A percentile compares a stretch with the other conserved stretches of the same genome.
Conservation (phyloP, 2,329 filamentous ascomycete species). For the Alternaria solani region DNA sequence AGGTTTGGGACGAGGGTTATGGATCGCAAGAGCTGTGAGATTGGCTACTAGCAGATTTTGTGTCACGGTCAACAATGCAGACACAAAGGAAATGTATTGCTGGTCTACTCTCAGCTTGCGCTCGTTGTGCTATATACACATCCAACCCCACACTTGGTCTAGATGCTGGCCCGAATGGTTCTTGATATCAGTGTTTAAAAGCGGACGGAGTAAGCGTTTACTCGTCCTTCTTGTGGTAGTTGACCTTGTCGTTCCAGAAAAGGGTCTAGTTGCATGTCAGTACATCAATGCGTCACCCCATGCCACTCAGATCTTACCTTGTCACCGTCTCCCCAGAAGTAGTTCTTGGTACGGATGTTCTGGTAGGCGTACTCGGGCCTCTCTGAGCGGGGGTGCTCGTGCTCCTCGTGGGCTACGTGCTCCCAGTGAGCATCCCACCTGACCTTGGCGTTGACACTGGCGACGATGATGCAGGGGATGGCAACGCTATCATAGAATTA, state of each 20-base stretch:
- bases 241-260: conserved; percentile 91
- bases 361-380: conserved; percentile 93
- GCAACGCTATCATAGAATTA: conserved; percentile 68
- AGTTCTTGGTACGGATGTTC: conserved; percentile 98
- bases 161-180: conserved; percentile 6
- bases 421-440: conserved; percentile 98
- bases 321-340: conserved; percentile 92
- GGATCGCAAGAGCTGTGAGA: conserved; percentile 2
- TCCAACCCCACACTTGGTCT: conserved; percentile 11
- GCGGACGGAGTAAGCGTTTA: conserved; percentile 48
- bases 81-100: conserved; percentile 47
- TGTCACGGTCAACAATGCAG: conserved; percentile 11
- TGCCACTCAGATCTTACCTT: conserved; percentile 67
- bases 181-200: conserved; percentile 8
- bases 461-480: conserved; percentile 75
- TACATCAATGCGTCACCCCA: neutral
- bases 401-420: conserved; percentile 78
- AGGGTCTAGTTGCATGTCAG: conserved; percentile 50
- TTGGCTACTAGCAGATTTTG: neutral
- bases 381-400: conserved; percentile 76
- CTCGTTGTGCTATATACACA: conserved; percentile 37
- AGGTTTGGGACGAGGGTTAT: conserved; percentile 43
- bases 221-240: conserved; percentile 92
- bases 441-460: conserved; percentile 82
- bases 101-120: conserved; percentile 33